Evolutionary conservation across 176 grass and related monocot species (phyloP), one percentile per base, ranked within the genome.

Genomic region (Eragrostis curvula): DNA sequence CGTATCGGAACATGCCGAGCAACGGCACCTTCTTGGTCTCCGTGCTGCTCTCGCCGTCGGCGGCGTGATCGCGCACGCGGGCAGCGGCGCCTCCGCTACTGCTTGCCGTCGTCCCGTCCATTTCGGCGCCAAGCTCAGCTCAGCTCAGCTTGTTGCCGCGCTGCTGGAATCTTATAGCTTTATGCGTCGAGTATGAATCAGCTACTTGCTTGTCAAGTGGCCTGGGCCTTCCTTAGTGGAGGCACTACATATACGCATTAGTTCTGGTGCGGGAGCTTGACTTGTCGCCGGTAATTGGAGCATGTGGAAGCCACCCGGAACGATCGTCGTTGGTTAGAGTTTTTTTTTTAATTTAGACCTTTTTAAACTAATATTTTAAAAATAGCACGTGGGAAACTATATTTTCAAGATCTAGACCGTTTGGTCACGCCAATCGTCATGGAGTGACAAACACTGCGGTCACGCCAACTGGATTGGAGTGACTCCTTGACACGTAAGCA

Each of bases 1-100:
- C 93, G 53, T 87, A 95, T 72, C 82, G 71, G 84, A 95, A 90
- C 84, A 95, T 63, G 77, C 82, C 61, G 24, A 85, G 20, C 72
- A 90, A 10, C 8, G 85, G 18, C 66, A 94, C 88, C 83, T 81
- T 91, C 77, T 85, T 84, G 10, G 7, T 29, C 12, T 18, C 50
- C 16, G 8, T n/a, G n/a, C 61, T 10, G n/a, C 42, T 30, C 43
- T 69, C 21, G 6, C 21, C 25, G 36, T 36, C 79, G 12, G 68
- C 76, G 24, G 53, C 30, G 12, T 65, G 13, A 2, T 80, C 25
- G 25, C 27, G n/a, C 32, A 6, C 20, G 41, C 11, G 10, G n/a
- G n/a, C n/a, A 14, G 40, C 52, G 10, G 29, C 74, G n/a, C n/a
- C n/a, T 43, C n/a, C 13, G 25, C 23, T 60, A 13, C 8, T 24